phyloP scores from a whole-genome alignment of 352 stramenopile species.

The Phytophthora macrochlamydospora region DNA sequence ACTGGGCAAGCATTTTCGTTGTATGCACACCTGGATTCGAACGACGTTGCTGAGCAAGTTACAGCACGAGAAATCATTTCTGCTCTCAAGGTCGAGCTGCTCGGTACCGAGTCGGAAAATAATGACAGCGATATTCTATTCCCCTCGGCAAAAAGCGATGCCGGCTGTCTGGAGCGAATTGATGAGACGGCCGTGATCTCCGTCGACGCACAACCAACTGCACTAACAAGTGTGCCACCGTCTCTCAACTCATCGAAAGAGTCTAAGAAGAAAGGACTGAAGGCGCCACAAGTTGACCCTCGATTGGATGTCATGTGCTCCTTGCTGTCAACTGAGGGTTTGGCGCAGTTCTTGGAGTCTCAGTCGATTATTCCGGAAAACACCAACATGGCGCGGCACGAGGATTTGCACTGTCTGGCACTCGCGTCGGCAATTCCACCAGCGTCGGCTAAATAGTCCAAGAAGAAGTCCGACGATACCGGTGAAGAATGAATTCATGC shows the following conservation, averaged over 20 bases:
- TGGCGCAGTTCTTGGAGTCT: constrained; percentile 68
- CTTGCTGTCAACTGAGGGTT: constrained; percentile 65
- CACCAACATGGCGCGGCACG: constrained; percentile 38
- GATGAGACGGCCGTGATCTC: no score
- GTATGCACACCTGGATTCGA: constrained; percentile 60
- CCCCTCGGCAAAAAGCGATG: not conserved
- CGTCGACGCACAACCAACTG: not conserved
- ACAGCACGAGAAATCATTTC: constrained; percentile 66
- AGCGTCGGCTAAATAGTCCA: constrained; percentile 2
- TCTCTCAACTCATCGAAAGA: constrained; percentile 9
- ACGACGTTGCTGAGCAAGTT: constrained; percentile 43
- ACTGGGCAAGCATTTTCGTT: constrained; percentile 72
- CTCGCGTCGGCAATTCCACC: constrained; percentile 37
- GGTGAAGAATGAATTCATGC: constrained; percentile 5
- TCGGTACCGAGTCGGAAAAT: constrained; percentile 26
- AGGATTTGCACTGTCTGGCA: constrained; percentile 65
- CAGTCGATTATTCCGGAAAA: constrained; percentile 55
- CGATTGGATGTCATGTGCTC: constrained; percentile 84
- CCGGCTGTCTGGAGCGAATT: no score
- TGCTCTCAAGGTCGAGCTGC: constrained; percentile 51
- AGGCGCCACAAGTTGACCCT: constrained; percentile 27
- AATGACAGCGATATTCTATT: constrained; percentile 17
- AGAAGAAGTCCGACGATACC: constrained; percentile 4
- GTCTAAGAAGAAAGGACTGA: constrained; percentile 23
- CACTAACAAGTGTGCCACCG: constrained; percentile 17